Evolutionary conservation across 2,329 filamentous ascomycete genomes (phyloP), one percentile per base, ranked within the genome.

Genomic region (Elsinoe australis): DNA sequence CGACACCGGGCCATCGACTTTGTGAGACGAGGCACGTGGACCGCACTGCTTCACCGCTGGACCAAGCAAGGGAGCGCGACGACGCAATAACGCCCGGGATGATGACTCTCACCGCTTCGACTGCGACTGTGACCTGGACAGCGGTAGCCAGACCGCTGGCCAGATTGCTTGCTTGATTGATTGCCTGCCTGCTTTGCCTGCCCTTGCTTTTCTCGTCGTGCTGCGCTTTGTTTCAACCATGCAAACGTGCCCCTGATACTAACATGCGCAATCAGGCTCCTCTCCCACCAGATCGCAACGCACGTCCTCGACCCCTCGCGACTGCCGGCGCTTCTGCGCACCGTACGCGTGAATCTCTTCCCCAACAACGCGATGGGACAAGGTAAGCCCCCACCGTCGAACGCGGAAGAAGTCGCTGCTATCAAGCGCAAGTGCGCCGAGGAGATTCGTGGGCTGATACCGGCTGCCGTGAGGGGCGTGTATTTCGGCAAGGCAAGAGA

Each of bases 361-460:
- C 90, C 92, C 56, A 84, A 87, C 67, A 94, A 94, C 66, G 73
- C 78, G 58, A 81, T 83, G 53, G 83, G 81, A 51, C 75, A 79
- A 55, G 71, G 80, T 57, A 74, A 76, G 51, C 68, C 82, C 55
- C 67, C 74, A 46, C 74, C 82, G 45, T 79, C 82, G 51, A 72
- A 73, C 41, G 75, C 75, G 53, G 72, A 80, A 48, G 71, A 78
- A 57, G 76, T 79, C 59, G 69, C 79, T 55, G 70, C 70, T 45
- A 79, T 88, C 58, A 79, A 80, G 59, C 74, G 73, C 58, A 78
- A 75, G 63, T 84, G 83, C 66, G 83, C 84, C 64, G 72, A 72
- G 53, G 74, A 79, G 38, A 61, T 79, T 44, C 58, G 75, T 46
- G 64, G 63, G 19, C 60, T 71, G 22, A 52, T 76, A n/a, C 74